Base-by-base conservation (phyloP, 768 basidiomycete species). In the Gloeopeniophorella convolvens region DNA sequence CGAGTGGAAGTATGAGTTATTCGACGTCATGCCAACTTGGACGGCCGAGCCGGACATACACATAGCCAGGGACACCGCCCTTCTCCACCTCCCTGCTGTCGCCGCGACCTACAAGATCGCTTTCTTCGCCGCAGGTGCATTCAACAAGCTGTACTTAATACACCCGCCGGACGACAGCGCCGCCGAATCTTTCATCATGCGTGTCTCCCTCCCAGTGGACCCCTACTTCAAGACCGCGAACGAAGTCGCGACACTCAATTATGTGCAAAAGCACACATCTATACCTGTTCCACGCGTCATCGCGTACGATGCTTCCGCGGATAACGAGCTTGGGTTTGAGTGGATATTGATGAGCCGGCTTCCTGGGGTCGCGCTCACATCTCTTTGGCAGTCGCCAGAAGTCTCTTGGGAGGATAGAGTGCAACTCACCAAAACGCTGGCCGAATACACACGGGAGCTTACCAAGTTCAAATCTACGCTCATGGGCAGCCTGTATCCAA, bases 231-330 rank as follows among this genome's bases (percentile, higher is more conserved):
- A 66, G 51, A 65, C 64, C 11, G 60, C 60, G 27, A 66, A 59
- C 18, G 65, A 66, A 51, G 65, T 66, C 15, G 63, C 65, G 7
- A 64, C 65, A 7, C 61, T 66, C 33, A 51, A 52, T 24, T 66
- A 56, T 48, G 37, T 66, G 21, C 54, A 55, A 8, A 43, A 49
- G 23, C 52, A 59, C 42, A 65, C 65, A 11, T 42, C 50, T 24
- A 50, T 66, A 15, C 63, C 65, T 21, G 58, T 66, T 24, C 65
- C 65, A 0, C 42, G 37, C 5, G 59, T 66, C n/a, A 60, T 61
- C 27, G 54, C 55, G 42, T 62, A 58, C 45, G 60, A 65, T 34
- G 27, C 63, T 8, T 59, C 61, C 26, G 56, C 60, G 16, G 56
- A 60, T 41, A 66, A 66, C 46, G 42, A 50, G 30, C 54, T 64